Conservation (phyloP, 768 basidiomycete genomes). For the Lactarius deliciosus region DNA sequence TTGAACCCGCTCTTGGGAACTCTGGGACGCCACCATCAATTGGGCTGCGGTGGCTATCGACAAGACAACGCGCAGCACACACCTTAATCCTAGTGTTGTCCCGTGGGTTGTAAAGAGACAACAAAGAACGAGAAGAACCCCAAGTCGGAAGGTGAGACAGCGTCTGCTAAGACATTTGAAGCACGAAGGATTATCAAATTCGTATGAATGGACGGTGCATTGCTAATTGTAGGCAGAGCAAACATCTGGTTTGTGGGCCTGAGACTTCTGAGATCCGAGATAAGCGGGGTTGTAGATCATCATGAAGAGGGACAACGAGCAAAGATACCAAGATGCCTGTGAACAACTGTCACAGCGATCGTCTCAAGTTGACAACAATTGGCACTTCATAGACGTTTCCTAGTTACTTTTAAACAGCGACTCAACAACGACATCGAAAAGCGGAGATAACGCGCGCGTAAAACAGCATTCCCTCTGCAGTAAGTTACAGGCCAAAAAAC, state of each 20-base stretch:
- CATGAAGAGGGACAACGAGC: background rate
- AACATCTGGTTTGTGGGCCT: background rate
- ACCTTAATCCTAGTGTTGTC: background rate
- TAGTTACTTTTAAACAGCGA: conserved; percentile 1
- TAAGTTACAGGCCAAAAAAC: background rate
- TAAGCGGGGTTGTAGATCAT: background rate
- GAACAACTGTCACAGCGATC: background rate
- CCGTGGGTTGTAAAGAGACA: background rate
- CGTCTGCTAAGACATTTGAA: background rate
- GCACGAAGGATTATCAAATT: conserved; percentile 1
- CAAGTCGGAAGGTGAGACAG: background rate
- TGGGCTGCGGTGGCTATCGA: background rate
- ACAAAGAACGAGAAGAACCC: background rate
- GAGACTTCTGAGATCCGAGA: background rate
- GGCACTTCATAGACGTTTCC: background rate
- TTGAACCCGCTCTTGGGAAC: background rate
- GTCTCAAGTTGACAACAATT: background rate
- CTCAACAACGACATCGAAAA: background rate
- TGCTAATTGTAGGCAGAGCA: background rate
- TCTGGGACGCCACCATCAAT: background rate
- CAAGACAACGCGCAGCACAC: background rate
- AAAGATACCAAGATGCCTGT: background rate
- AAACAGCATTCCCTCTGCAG: background rate
- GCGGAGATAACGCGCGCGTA: background rate
- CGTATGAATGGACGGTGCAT: background rate